These are phyloP conservation scores for Xylaria sp. DNA, from an alignment of 2,329 filamentous ascomycete genomes.

Conservation along the genomic window DNA sequence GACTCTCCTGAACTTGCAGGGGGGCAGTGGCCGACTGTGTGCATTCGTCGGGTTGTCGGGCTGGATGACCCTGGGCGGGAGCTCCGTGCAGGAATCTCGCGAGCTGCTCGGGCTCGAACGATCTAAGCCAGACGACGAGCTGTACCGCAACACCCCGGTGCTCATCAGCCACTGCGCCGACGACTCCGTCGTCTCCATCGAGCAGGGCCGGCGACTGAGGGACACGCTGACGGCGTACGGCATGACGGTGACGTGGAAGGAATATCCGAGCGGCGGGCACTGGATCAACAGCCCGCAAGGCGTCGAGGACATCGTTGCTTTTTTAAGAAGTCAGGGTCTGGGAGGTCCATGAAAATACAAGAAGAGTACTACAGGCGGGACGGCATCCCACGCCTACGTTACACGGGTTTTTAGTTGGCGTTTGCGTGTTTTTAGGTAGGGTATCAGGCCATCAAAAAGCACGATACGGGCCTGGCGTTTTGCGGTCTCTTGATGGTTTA, in stretches of 20 bases:
- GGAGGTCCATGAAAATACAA: not conserved
- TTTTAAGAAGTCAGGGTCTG: constrained; percentile 7
- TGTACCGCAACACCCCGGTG: constrained; percentile 55
- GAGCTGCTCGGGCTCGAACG: constrained; percentile 44
- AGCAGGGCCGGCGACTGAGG: constrained; percentile 50
- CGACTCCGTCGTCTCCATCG: constrained; percentile 54
- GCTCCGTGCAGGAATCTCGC: constrained; percentile 39
- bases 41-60: constrained; percentile 41
- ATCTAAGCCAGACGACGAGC: constrained; percentile 38
- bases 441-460: not conserved
- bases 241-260: constrained; percentile 52
- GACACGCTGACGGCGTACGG: constrained; percentile 52
- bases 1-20: constrained; percentile 35
- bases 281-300: constrained; percentile 57
- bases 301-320: constrained; percentile 52
- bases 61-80: constrained; percentile 37
- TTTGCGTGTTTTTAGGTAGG: not conserved
- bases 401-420: not conserved
- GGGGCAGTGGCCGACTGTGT: constrained; percentile 26
- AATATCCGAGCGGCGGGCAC: constrained; percentile 56
- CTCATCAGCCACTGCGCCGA: constrained; percentile 58
- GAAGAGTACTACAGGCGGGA: not conserved
- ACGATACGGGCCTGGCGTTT: not conserved
- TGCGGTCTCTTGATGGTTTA: not conserved
- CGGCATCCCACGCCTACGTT: not conserved